These are phyloP conservation scores for Cyberlindnera petersonii DNA, from an alignment of 805 yeast genomes.

Conservation along the genomic window DNA sequence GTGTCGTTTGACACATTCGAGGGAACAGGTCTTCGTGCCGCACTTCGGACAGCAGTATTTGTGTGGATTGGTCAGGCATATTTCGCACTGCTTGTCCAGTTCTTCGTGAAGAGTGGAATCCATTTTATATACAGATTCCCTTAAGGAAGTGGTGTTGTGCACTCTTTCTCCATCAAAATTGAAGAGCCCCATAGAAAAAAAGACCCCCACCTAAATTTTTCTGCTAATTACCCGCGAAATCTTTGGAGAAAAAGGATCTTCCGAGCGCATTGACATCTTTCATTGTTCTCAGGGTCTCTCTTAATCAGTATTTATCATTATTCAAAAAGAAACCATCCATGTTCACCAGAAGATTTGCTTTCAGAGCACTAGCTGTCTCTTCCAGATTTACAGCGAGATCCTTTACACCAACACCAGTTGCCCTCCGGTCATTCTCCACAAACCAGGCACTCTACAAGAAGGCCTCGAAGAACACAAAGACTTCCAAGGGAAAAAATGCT, in stretches of 20 bases:
- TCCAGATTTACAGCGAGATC: neutral
- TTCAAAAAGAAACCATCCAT: neutral
- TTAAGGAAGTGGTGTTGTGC: too few species aligned
- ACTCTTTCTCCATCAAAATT: too few species aligned
- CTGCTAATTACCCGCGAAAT: too few species aligned
- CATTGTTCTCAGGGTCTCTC: neutral
- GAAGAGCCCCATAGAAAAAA: too few species aligned
- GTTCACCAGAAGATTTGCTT: conserved; percentile 8
- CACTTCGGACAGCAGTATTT: conserved; percentile 87
- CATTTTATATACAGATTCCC: too few species aligned
- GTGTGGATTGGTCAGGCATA: conserved; percentile 39
- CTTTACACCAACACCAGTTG: neutral
- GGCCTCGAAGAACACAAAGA: conserved; percentile 16
- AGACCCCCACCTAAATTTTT: too few species aligned
- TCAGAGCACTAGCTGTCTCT: neutral
- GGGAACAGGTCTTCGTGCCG: conserved; percentile 57
- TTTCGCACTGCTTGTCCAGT: conserved; percentile 34
- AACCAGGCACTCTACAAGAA: conserved; percentile 16
- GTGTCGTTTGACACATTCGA: conserved; percentile 68
- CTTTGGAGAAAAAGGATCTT: too few species aligned
- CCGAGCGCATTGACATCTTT: neutral
- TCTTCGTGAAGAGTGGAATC: conserved; percentile 5
- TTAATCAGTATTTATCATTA: neutral
- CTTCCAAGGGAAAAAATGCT: conserved; percentile 5
- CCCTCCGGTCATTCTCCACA: conserved; percentile 10